These are phyloP conservation scores for Penicillium herquei DNA, from an alignment of 495 filamentous ascomycete genomes.

Conservation along the genomic window DNA sequence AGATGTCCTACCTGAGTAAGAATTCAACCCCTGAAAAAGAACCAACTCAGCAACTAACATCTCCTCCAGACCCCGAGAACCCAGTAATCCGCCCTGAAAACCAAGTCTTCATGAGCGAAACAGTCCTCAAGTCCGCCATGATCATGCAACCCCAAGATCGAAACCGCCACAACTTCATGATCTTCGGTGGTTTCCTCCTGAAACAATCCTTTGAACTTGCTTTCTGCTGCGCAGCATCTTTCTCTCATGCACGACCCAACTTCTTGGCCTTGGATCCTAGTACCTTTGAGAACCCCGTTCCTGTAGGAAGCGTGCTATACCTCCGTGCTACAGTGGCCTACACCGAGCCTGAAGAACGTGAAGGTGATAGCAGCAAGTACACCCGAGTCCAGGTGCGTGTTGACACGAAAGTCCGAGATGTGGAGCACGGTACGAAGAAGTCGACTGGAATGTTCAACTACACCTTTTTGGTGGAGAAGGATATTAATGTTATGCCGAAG, in stretches of 20 bases:
- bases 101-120: conserved; percentile 65
- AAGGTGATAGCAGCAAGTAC: conserved; percentile 39
- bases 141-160: conserved; percentile 90
- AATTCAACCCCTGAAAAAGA: not conserved
- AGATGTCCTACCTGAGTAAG: conserved; percentile 62
- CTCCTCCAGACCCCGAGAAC: conserved; percentile 53
- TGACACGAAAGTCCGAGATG: conserved; percentile 72
- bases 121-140: conserved; percentile 64
- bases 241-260: conserved; percentile 70
- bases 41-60: conserved; percentile 5
- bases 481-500: conserved; percentile 72
- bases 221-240: conserved; percentile 83
- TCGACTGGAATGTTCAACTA: conserved; percentile 84
- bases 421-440: conserved; percentile 73
- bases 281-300: conserved; percentile 82
- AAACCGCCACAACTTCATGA: conserved; percentile 86
- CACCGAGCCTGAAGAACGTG: conserved; percentile 60
- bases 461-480: conserved; percentile 72
- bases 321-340: conserved; percentile 75
- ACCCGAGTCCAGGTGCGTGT: conserved; percentile 76
- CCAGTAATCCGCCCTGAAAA: conserved; percentile 57
- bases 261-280: conserved; percentile 78
- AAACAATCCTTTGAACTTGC: conserved; percentile 83
- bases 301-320: conserved; percentile 80
- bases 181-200: conserved; percentile 82